A percentile compares a stretch with the other conserved stretches of the same genome.
Conservation (phyloP, 768 basidiomycete genomes). For the Termitomyces sp. region DNA sequence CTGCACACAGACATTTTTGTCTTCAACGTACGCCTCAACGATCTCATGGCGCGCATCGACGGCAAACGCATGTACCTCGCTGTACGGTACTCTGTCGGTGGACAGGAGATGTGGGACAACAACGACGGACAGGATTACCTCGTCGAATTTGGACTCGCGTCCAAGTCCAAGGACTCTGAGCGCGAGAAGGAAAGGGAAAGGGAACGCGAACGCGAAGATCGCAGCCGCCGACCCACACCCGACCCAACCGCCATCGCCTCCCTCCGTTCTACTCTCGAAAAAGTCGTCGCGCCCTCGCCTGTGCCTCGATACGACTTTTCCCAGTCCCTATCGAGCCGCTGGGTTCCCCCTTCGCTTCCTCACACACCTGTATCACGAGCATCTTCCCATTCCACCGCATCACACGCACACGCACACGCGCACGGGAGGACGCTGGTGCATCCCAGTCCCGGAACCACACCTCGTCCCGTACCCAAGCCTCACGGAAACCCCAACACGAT, state of each 20-base stretch:
- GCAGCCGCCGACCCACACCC: constrained; percentile 11
- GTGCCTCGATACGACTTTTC: constrained; percentile 56
- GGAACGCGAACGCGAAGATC: background rate
- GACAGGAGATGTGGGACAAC: constrained; percentile 90
- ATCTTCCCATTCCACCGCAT: background rate
- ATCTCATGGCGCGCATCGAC: constrained; percentile 71
- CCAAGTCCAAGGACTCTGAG: constrained; percentile 4
- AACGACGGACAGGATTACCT: constrained; percentile 77
- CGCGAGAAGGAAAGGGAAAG: constrained; percentile 22
- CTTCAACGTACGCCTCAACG: constrained; percentile 73
- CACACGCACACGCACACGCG: background rate
- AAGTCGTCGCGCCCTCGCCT: constrained; percentile 35
- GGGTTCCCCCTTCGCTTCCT: constrained; percentile 27
- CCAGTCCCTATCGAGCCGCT: constrained; percentile 43
- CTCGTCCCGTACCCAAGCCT: constrained; percentile 1
- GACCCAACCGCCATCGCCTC: constrained; percentile 2
- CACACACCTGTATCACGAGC: background rate
- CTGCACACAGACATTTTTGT: constrained; percentile 65
- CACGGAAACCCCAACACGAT: constrained; percentile 28
- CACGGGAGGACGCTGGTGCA: constrained; percentile 39
- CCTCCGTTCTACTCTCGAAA: constrained; percentile 48
- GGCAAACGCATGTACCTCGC: constrained; percentile 82
- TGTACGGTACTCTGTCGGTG: constrained; percentile 63
- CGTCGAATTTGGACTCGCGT: constrained; percentile 52
- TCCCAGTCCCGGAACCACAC: constrained; percentile 25